These are phyloP conservation scores for Microsporum audouinii DNA, from an alignment of 2,329 filamentous ascomycete genomes.

Conservation along the genomic window DNA sequence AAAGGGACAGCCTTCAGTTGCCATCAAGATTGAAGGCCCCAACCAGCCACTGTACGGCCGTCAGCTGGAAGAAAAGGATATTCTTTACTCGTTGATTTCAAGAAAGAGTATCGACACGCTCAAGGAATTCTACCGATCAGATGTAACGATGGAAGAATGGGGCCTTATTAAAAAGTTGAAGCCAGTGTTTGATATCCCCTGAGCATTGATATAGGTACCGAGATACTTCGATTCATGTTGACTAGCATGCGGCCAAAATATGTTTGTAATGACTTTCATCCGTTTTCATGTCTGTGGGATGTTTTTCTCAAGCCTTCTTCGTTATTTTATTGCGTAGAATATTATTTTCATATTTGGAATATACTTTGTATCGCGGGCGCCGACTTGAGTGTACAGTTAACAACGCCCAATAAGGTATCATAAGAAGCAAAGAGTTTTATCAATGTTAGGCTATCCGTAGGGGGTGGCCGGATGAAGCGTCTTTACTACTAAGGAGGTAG, in stretches of 20 bases:
- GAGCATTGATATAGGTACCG: constrained; percentile 20
- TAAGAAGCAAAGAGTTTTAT: too few relatives aligned
- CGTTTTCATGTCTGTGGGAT: neutral
- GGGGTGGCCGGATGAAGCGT: too few relatives aligned
- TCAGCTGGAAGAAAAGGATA: constrained; percentile 85
- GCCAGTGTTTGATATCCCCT: constrained; percentile 78
- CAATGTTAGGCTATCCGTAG: too few relatives aligned
- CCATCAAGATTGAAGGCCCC: constrained; percentile 89
- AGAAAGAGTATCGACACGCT: constrained; percentile 83
- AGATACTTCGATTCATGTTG: neutral
- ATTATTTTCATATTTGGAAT: neutral
- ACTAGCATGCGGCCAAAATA: neutral
- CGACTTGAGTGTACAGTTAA: too few relatives aligned
- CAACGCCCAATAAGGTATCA: too few relatives aligned
- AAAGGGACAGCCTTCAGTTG: constrained; percentile 92
- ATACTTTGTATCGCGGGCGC: too few relatives aligned
- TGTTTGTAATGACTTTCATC: constrained; percentile 1
- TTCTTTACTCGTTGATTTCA: constrained; percentile 76
- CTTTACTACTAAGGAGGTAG: too few relatives aligned
- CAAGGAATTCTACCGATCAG: constrained; percentile 86
- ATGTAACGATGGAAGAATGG: constrained; percentile 91
- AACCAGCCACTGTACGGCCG: constrained; percentile 91
- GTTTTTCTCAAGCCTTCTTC: neutral
- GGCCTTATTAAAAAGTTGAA: constrained; percentile 89
- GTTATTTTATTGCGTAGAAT: neutral